Evolutionary conservation across 1,139 yeast genomes (phyloP).

Genomic region (Kazachstania sp.): DNA sequence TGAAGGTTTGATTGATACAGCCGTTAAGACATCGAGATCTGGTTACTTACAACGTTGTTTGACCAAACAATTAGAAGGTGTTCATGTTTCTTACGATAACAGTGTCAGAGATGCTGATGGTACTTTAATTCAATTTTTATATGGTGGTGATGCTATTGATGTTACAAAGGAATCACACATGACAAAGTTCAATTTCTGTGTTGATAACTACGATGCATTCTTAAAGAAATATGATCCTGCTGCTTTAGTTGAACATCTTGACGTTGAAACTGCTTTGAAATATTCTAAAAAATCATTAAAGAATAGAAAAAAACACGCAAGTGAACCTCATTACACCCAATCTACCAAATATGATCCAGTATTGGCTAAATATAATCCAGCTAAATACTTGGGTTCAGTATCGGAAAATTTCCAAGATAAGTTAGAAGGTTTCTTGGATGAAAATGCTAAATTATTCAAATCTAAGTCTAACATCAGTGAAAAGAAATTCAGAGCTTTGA

Average conservation of each 20-base stretch:
- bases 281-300: slow-evolving; percentile 81
- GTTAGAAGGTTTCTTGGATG: slow-evolving; percentile 59
- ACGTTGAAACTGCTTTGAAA: slow-evolving; percentile 69
- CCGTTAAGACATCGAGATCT: slow-evolving; percentile 96
- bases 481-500: slow-evolving; percentile 87
- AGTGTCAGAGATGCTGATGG: slow-evolving; percentile 96
- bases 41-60: slow-evolving; percentile 98
- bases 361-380: slow-evolving; percentile 74
- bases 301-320: slow-evolving; percentile 56
- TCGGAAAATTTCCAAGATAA: slow-evolving; percentile 82
- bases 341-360: slow-evolving; percentile 77
- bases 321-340: slow-evolving; percentile 56
- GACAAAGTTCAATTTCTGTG: slow-evolving; percentile 88
- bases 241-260: slow-evolving; percentile 61
- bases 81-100: slow-evolving; percentile 87
- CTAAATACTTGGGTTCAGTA: slow-evolving; percentile 85
- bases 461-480: slow-evolving; percentile 47
- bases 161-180: slow-evolving; percentile 91
- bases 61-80: slow-evolving; percentile 97
- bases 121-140: slow-evolving; percentile 82
- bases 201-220: slow-evolving; percentile 81
- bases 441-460: slow-evolving; percentile 45
- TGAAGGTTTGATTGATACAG: slow-evolving; percentile 99
- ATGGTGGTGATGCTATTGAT: slow-evolving; percentile 96
- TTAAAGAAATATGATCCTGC: slow-evolving; percentile 83